These are phyloP conservation scores for Spinacia oleracea DNA, from an alignment of 179 eudicot genomes.

Conservation along the genomic window DNA sequence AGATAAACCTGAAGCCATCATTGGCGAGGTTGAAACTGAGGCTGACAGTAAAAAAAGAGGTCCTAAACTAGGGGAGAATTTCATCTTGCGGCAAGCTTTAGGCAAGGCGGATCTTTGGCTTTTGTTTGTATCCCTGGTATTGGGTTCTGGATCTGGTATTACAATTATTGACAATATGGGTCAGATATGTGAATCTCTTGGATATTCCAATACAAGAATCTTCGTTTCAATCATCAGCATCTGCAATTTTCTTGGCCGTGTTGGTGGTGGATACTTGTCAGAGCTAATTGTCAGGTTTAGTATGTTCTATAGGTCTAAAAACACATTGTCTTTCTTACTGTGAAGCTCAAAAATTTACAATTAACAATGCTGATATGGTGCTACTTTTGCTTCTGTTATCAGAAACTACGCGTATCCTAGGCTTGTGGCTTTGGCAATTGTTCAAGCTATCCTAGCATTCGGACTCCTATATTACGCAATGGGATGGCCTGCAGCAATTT, in stretches of 20 bases:
- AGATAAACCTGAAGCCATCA: slow-evolving; percentile 18
- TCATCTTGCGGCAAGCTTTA: slow-evolving; percentile 40
- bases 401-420: slow-evolving; percentile 50
- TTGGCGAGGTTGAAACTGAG: slow-evolving; percentile 30
- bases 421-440: slow-evolving; percentile 41
- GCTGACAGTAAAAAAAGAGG: slow-evolving; percentile 23
- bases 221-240: slow-evolving; percentile 55
- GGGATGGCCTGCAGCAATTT: slow-evolving; percentile 46
- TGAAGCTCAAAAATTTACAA: neutral
- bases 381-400: slow-evolving; percentile 1
- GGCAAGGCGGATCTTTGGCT: slow-evolving; percentile 47
- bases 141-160: slow-evolving; percentile 51
- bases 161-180: slow-evolving; percentile 53
- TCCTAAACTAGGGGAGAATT: slow-evolving; percentile 40
- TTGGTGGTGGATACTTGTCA: slow-evolving; percentile 62
- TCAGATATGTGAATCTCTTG: slow-evolving; percentile 48
- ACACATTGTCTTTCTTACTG: neutral
- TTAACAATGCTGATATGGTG: neutral
- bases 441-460: slow-evolving; percentile 38
- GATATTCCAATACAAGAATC: slow-evolving; percentile 34
- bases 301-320: neutral
- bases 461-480: slow-evolving; percentile 43
- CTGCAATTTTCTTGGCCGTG: slow-evolving; percentile 54
- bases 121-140: slow-evolving; percentile 38
- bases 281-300: slow-evolving; percentile 48